Evolutionary conservation across 2,329 filamentous ascomycete species (phyloP), one percentile per base, ranked within the genome.

Genomic region (Colletotrichum incanum): DNA sequence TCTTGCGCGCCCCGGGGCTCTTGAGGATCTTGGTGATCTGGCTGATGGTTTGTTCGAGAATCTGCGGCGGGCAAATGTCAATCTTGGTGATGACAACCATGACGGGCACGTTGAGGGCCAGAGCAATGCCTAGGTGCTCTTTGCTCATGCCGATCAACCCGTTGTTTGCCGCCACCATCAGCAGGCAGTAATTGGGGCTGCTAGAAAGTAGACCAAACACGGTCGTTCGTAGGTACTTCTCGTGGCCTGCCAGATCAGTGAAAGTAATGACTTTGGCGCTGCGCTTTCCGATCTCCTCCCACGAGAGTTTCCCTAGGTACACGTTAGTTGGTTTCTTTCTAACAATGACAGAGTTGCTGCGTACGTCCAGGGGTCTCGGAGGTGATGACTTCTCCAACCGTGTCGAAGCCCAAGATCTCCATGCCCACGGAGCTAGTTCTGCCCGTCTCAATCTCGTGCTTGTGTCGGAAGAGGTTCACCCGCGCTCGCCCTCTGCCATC

Each of bases 31-130:
- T 94, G 65, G 92, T 96, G 74, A 99, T 90, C 81, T 98, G 96
- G 14, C 91, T 93, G 56, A 98, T 91, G 28, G 96, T 99, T 85
- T 98, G 93, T 83, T 97, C 91, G 31, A 99, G 86, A 78, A 99
- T 98, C 75, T 98, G 93, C 1, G 96, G 95, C 28, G 96, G 96
- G 81, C 96, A 98, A 67, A 98, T 98, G 80, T 98, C 96, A 75
- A 98, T 98, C 86, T 98, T 99, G 82, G 96, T 99, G 74, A 98
- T 92, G 75, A 98, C 92, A 4, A 98, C 95, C 94, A 99, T 97
- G 76, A 99, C 94, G 0, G 96, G 96, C 14, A 99, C 96, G 78
- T 98, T 98, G 63, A 99, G 86, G 0, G 96, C 95, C 41, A 98
- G 86, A 0, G 96, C 96, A 75, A 99, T 98, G 20, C 96, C 96